Conservation (phyloP, 352 stramenopile species). For the Phytophthora melonis region DNA sequence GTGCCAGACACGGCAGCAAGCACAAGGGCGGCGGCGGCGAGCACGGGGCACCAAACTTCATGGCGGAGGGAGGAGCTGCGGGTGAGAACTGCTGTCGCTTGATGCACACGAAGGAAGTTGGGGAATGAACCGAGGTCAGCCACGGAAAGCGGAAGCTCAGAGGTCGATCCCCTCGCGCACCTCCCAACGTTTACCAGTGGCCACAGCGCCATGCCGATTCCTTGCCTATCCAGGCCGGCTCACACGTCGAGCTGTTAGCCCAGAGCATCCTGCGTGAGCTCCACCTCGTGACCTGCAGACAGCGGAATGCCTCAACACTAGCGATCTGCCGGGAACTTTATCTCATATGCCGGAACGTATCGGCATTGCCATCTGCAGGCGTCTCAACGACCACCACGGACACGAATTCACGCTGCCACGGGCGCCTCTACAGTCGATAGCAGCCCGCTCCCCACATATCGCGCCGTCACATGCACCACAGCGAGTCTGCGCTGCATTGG, state of each 20-base stretch:
- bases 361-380: conserved; percentile 24
- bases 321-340: conserved; percentile 19
- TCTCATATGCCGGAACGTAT: conserved; percentile 9
- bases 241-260: conserved; percentile 8
- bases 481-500: not conserved
- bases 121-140: conserved; percentile 15
- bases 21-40: conserved; percentile 4
- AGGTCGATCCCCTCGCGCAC: not conserved
- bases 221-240: conserved; percentile 13
- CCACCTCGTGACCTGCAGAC: conserved; percentile 5
- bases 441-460: conserved; percentile 15
- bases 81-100: conserved; percentile 9
- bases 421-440: not conserved
- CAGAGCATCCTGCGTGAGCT: conserved; percentile 8
- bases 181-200: not conserved
- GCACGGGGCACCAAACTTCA: conserved; percentile 28
- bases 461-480: not conserved
- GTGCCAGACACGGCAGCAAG: conserved; percentile 13
- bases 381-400: conserved; percentile 1
- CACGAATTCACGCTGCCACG: not conserved
- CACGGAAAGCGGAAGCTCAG: not conserved
- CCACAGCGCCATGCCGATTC: conserved; percentile 1
- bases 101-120: conserved; percentile 20
- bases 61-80: not conserved
- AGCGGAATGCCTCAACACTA: conserved; percentile 25